phyloP scores from a whole-genome alignment of 2,329 filamentous ascomycete species.

The Neobulgaria alba region DNA sequence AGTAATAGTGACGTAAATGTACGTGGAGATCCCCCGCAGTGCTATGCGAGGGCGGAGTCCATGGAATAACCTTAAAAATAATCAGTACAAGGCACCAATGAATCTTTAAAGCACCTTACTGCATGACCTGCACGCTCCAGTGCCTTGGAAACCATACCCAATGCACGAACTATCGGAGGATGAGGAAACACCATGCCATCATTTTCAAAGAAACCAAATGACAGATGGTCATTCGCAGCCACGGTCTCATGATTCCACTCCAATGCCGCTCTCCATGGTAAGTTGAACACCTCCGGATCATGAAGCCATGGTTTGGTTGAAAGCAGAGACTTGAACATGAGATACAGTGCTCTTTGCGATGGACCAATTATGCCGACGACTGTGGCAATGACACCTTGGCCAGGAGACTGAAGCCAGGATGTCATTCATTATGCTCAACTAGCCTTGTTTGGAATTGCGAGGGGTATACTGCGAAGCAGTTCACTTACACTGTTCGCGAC shows the following conservation, averaged over 20 bases:
- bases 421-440: no score
- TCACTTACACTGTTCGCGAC: no score
- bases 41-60: slow-evolving; percentile 3
- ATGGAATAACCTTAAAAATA: neutral
- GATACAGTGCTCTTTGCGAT: slow-evolving; percentile 40
- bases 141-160: slow-evolving; percentile 33
- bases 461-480: no score
- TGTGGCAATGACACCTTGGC: slow-evolving; percentile 51
- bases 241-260: slow-evolving; percentile 28
- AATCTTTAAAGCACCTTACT: neutral
- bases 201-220: slow-evolving; percentile 43
- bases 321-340: slow-evolving; percentile 47
- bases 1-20: no score
- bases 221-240: slow-evolving; percentile 33
- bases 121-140: neutral
- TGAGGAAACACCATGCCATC: slow-evolving; percentile 42
- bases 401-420: no score
- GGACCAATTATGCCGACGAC: slow-evolving; percentile 53
- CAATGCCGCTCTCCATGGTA: slow-evolving; percentile 51
- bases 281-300: slow-evolving; percentile 52
- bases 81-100: neutral
- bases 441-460: no score
- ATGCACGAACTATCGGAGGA: slow-evolving; percentile 45
- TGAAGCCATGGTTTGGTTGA: slow-evolving; percentile 51
- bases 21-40: no score